Conservation (phyloP, 768 basidiomycete species). For the Lenzites betulinus region DNA sequence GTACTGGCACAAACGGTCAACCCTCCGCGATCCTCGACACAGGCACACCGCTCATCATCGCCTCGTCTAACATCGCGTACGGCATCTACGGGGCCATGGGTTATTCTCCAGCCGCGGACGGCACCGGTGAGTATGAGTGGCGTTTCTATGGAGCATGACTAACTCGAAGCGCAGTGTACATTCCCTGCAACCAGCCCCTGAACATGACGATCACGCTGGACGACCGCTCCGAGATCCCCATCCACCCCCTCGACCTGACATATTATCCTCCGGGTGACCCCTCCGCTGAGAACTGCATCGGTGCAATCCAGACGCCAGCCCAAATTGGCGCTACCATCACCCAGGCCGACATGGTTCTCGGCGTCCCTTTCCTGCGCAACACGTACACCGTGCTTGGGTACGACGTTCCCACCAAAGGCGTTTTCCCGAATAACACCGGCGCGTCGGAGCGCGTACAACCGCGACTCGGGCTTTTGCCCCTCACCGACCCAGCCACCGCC, state of each 20-base stretch:
- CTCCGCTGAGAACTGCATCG: slow-evolving; percentile 52
- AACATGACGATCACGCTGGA: slow-evolving; percentile 73
- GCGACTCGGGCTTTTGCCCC: slow-evolving; percentile 57
- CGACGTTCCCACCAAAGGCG: slow-evolving; percentile 47
- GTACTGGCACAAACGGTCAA: slow-evolving; percentile 38
- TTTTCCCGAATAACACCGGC: slow-evolving; percentile 39
- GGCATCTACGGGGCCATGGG: slow-evolving; percentile 81
- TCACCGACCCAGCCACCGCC: slow-evolving; percentile 65
- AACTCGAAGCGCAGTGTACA: slow-evolving; percentile 56
- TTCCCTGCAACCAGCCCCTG: slow-evolving; percentile 69
- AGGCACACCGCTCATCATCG: slow-evolving; percentile 67
- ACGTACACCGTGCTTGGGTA: slow-evolving; percentile 79
- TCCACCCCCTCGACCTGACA: slow-evolving; percentile 80
- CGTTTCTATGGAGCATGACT: not conserved
- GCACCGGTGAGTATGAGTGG: slow-evolving; percentile 53
- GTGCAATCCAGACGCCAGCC: slow-evolving; percentile 65
- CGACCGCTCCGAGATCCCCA: slow-evolving; percentile 52
- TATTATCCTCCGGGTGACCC: slow-evolving; percentile 44
- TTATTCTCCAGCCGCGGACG: slow-evolving; percentile 56
- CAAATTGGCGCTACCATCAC: slow-evolving; percentile 39
- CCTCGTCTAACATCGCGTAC: slow-evolving; percentile 62
- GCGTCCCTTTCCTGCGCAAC: slow-evolving; percentile 76
- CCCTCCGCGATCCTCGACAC: slow-evolving; percentile 76
- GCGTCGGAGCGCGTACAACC: slow-evolving; percentile 38
- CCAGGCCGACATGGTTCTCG: slow-evolving; percentile 73